Evolutionary conservation across 225 moss, liverwort and hornwort species (phyloP).

Genomic region (Physcomitrellopsis africana): DNA sequence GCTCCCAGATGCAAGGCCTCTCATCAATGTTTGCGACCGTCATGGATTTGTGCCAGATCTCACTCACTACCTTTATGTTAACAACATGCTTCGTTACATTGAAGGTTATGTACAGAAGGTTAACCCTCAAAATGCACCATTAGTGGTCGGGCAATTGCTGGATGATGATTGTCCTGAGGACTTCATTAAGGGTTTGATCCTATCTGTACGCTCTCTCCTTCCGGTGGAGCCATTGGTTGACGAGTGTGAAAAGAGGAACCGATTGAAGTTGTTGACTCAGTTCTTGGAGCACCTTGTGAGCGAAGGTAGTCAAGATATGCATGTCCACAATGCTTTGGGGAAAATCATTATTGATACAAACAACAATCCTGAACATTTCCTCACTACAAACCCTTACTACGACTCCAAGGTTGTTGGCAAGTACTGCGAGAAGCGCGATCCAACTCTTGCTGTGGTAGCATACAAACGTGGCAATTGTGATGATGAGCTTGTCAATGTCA

Average conservation of each 20-base stretch:
- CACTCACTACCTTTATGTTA: conserved; percentile 72
- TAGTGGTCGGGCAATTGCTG: conserved; percentile 81
- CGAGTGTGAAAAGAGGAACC: conserved; percentile 88
- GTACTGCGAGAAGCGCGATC: conserved; percentile 86
- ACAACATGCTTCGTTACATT: conserved; percentile 88
- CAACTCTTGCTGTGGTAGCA: conserved; percentile 78
- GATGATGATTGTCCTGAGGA: conserved; percentile 89
- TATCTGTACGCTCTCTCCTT: conserved; percentile 78
- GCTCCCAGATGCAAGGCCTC: conserved; percentile 80
- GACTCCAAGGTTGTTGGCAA: conserved; percentile 81
- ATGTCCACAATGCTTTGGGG: conserved; percentile 84
- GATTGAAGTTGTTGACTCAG: conserved; percentile 70
- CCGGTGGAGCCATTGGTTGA: conserved; percentile 80
- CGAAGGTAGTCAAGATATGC: conserved; percentile 85
- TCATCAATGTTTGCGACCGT: conserved; percentile 86
- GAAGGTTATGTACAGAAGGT: conserved; percentile 93
- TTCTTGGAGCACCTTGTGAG: conserved; percentile 85
- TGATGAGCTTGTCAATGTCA: conserved; percentile 82
- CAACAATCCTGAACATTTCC: conserved; percentile 84
- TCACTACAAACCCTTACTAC: conserved; percentile 82
- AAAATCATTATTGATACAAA: conserved; percentile 84
- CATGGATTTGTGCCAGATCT: conserved; percentile 86
- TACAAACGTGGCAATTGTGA: conserved; percentile 79
- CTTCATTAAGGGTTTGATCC: conserved; percentile 77
- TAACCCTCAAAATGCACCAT: conserved; percentile 75